Percentiles rank a stretch among this genome's conserved stretches.
These are phyloP conservation scores for Colletotrichum incanum DNA, from an alignment of 2,329 filamentous ascomycete species.

Conservation along the genomic window DNA sequence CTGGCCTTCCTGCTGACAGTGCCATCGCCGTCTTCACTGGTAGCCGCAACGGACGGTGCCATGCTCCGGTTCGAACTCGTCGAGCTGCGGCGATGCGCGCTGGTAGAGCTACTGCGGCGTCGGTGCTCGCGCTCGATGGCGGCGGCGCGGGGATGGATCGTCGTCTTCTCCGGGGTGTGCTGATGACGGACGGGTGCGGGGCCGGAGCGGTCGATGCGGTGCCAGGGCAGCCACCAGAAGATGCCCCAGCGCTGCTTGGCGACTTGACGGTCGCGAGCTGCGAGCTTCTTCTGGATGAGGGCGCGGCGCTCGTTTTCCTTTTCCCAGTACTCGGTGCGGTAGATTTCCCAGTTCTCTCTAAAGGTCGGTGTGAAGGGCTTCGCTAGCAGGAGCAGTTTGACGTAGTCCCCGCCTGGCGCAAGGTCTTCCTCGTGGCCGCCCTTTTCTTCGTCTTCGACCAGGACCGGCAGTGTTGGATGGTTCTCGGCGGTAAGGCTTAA, in stretches of 20 bases:
- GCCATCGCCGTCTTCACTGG: slow-evolving; percentile 54
- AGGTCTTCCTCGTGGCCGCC: slow-evolving; percentile 90
- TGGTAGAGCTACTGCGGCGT: slow-evolving; percentile 59
- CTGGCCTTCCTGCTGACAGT: slow-evolving; percentile 61
- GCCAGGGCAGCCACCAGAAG: slow-evolving; percentile 90
- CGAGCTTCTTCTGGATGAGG: slow-evolving; percentile 78
- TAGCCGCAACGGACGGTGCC: slow-evolving; percentile 62
- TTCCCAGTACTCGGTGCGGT: slow-evolving; percentile 96
- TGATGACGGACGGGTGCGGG: slow-evolving; percentile 47
- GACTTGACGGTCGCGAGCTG: slow-evolving; percentile 77
- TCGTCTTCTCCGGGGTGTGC: slow-evolving; percentile 56
- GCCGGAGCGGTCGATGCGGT: slow-evolving; percentile 53
- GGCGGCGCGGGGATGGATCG: slow-evolving; percentile 57
- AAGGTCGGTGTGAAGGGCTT: slow-evolving; percentile 97
- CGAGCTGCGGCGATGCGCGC: slow-evolving; percentile 68
- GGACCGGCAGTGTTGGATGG: slow-evolving; percentile 61
- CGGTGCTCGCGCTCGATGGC: slow-evolving; percentile 63
- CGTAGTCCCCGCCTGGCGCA: slow-evolving; percentile 89
- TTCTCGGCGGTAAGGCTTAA: slow-evolving; percentile 63
- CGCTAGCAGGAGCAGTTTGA: slow-evolving; percentile 90
- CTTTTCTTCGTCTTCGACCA: slow-evolving; percentile 71
- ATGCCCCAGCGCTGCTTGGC: slow-evolving; percentile 79
- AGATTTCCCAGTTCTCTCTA: slow-evolving; percentile 96
- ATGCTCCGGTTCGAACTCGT: slow-evolving; percentile 66
- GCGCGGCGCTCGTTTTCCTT: slow-evolving; percentile 92